Conservation (phyloP, 129 eudicot genomes). For the Artemisia argyi region DNA sequence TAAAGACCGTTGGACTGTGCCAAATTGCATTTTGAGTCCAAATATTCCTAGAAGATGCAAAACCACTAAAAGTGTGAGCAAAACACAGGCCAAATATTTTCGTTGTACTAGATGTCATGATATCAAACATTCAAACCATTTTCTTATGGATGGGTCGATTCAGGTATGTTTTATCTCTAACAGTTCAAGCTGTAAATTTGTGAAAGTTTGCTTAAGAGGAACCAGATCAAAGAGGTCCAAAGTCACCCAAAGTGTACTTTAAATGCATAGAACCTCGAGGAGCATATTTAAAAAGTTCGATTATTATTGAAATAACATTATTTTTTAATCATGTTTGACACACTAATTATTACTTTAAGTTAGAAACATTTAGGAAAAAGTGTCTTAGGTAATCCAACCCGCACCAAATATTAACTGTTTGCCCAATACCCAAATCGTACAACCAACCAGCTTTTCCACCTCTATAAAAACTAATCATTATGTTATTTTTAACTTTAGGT, state of each 20-base stretch:
- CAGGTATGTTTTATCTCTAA: too few relatives aligned
- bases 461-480: not conserved
- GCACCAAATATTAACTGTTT: not conserved
- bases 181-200: too few relatives aligned
- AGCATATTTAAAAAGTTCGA: not conserved
- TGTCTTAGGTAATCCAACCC: not conserved
- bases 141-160: too few relatives aligned
- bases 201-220: too few relatives aligned
- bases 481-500: slow-evolving; percentile 44
- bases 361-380: not conserved
- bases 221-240: not conserved
- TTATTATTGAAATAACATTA: not conserved
- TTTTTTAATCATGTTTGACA: not conserved
- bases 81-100: too few relatives aligned
- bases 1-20: too few relatives aligned
- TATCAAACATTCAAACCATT: too few relatives aligned
- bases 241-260: not conserved
- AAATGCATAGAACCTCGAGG: not conserved
- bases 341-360: not conserved
- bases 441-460: not conserved
- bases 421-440: not conserved
- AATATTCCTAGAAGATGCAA: too few relatives aligned
- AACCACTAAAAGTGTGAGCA: too few relatives aligned
- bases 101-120: too few relatives aligned
- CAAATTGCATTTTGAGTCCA: too few relatives aligned